Evolutionary conservation across 176 grass and related monocot species (phyloP).

Genomic region (Lolium multiflorum): DNA sequence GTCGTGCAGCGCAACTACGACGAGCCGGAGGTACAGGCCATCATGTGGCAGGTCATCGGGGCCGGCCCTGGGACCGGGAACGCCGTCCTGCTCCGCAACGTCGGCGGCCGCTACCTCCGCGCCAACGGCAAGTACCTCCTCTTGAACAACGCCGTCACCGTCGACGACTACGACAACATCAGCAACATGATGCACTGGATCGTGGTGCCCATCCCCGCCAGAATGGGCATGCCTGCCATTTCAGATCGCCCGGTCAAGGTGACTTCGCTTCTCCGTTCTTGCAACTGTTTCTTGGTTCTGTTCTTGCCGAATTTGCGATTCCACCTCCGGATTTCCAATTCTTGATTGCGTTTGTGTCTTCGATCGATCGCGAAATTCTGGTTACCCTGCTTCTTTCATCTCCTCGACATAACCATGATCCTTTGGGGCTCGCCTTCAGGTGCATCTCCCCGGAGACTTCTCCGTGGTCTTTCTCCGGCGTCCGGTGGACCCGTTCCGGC

Average conservation of each 20-base stretch:
- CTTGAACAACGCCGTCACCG: neutral
- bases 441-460: neutral
- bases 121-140: neutral
- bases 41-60: neutral
- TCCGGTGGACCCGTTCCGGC: too few relatives aligned
- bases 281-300: neutral
- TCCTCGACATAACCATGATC: neutral
- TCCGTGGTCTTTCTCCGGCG: neutral
- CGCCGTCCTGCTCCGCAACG: neutral
- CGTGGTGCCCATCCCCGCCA: constrained; percentile 7
- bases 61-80: neutral
- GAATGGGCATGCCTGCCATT: neutral
- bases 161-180: neutral
- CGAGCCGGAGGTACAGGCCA: neutral
- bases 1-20: neutral
- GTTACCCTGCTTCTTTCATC: too few relatives aligned
- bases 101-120: constrained; percentile 2
- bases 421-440: neutral
- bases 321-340: neutral
- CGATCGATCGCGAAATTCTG: neutral
- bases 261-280: neutral
- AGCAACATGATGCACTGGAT: constrained; percentile 34
- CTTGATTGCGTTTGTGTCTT: neutral
- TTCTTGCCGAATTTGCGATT: neutral
- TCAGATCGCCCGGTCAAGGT: neutral